Evolutionary conservation across 768 basidiomycete species (phyloP).

Genomic region (Tulasnella sp.): DNA sequence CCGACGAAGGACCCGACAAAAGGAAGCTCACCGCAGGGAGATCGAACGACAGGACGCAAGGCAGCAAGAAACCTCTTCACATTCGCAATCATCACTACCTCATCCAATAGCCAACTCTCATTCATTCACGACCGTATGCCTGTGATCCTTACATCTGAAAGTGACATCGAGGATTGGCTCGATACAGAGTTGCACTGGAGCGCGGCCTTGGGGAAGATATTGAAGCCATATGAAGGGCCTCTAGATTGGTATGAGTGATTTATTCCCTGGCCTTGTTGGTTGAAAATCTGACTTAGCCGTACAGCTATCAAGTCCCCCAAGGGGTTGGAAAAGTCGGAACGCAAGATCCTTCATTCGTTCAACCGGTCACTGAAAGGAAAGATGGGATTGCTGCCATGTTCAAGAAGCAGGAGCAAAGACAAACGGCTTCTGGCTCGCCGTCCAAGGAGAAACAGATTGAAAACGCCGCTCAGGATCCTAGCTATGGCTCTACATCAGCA

Average conservation of each 20-base stretch:
- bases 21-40: too few species aligned
- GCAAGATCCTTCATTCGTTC: slow-evolving; percentile 71
- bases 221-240: slow-evolving; percentile 51
- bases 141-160: slow-evolving; percentile 56
- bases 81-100: slow-evolving; percentile 83
- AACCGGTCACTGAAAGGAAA: slow-evolving; percentile 64
- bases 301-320: slow-evolving; percentile 81
- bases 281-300: neutral
- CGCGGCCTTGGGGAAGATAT: slow-evolving; percentile 42
- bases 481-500: neutral
- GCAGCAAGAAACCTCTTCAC: slow-evolving; percentile 51
- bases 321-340: slow-evolving; percentile 87
- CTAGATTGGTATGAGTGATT: slow-evolving; percentile 52
- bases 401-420: slow-evolving; percentile 38
- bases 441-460: slow-evolving; percentile 3
- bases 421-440: neutral
- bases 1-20: too few species aligned
- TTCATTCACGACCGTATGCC: slow-evolving; percentile 86
- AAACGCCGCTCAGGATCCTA: neutral
- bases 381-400: slow-evolving; percentile 85
- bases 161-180: slow-evolving; percentile 64
- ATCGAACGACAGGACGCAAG: slow-evolving; percentile 8
- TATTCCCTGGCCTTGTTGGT: neutral
- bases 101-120: slow-evolving; percentile 50
- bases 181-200: slow-evolving; percentile 61